Evolutionary conservation across 306 rosid species (phyloP), one percentile per base, ranked within the genome.

Genomic region (Ormosia emarginata): DNA sequence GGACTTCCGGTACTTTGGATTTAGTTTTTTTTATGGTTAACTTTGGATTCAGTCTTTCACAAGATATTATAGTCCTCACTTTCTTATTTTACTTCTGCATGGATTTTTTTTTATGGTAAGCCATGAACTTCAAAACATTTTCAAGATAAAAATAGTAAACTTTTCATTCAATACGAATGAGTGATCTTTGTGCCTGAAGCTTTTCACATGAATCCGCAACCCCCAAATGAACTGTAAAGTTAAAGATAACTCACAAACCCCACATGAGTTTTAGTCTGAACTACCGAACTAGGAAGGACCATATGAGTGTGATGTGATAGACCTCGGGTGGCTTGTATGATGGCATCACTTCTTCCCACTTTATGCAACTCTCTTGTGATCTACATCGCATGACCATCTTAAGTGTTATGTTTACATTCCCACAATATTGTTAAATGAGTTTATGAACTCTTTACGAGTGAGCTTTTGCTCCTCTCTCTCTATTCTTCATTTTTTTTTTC

Each of bases 211-310:
- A 83, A 75, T 76, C 62, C 39, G 41, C 73, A 36, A 11, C 59
- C 44, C 29, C 58, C 8, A 47, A 13, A 65, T 58, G 87, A 76
- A 68, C 85, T 83, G 85, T 83, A 86, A 86, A 86, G 89, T 41
- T 71, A 64, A 52, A 76, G 44, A n/a, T 14, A 17, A 34, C 80
- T 67, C 56, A 46, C 63, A 58, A 55, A 34, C 71, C 50, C 75
- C 75, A 52, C 80, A 53, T 34, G 72, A 24, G 24, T 24, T 11
- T 44, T 65, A 64, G 62, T 49, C 8, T 61, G 37, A 33, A 13
- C 73, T 43, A 15, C 14, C 13, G n/a, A 78, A 71, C 66, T 39
- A 30, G 29, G 36, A 70, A 46, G 63, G 49, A 71, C 76, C 80
- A 71, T 33, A 4, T 39, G 59, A 53, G 46, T 41, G 32, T 66